A percentile compares a stretch with the other conserved stretches of the same genome.
These are phyloP conservation scores for Pythium rishiriense DNA, from an alignment of 352 stramenopile genomes.

Conservation along the genomic window DNA sequence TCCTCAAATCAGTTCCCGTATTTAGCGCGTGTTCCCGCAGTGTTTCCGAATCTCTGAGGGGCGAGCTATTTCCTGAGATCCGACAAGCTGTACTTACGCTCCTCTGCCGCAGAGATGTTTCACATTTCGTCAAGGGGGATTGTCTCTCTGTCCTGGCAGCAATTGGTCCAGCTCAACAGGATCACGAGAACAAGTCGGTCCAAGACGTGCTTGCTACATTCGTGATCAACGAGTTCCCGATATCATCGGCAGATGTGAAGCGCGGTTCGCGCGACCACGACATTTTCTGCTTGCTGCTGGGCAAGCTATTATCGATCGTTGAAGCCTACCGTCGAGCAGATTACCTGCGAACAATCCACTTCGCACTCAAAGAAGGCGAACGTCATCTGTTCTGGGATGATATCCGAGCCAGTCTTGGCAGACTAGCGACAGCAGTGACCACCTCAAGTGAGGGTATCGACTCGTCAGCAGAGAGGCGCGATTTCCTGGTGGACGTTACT, in stretches of 20 bases:
- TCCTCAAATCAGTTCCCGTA: slow-evolving; percentile 46
- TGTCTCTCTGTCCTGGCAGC: slow-evolving; percentile 45
- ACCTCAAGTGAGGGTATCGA: neutral
- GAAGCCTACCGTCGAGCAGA: slow-evolving; percentile 46
- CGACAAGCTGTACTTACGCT: slow-evolving; percentile 35
- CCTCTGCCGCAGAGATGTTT: slow-evolving; percentile 38
- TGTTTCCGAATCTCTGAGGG: slow-evolving; percentile 30
- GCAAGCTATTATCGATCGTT: slow-evolving; percentile 51
- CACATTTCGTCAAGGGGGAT: slow-evolving; percentile 65
- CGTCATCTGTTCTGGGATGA: slow-evolving; percentile 55
- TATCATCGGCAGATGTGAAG: slow-evolving; percentile 69
- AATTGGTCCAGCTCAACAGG: slow-evolving; percentile 26
- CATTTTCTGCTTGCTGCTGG: slow-evolving; percentile 56
- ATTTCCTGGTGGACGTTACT: slow-evolving; percentile 25
- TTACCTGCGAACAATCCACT: slow-evolving; percentile 55
- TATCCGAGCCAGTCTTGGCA: slow-evolving; percentile 47
- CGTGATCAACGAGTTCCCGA: slow-evolving; percentile 74
- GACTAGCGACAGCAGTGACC: slow-evolving; percentile 29
- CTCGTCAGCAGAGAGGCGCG: neutral
- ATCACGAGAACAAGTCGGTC: slow-evolving; percentile 16
- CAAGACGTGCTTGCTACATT: slow-evolving; percentile 47
- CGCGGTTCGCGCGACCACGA: slow-evolving; percentile 66
- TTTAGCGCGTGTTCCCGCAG: slow-evolving; percentile 37
- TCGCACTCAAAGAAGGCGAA: slow-evolving; percentile 62
- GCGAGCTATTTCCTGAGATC: slow-evolving; percentile 44